These are phyloP conservation scores for Colletotrichum abscissum DNA, from an alignment of 2,329 filamentous ascomycete genomes.

Conservation along the genomic window DNA sequence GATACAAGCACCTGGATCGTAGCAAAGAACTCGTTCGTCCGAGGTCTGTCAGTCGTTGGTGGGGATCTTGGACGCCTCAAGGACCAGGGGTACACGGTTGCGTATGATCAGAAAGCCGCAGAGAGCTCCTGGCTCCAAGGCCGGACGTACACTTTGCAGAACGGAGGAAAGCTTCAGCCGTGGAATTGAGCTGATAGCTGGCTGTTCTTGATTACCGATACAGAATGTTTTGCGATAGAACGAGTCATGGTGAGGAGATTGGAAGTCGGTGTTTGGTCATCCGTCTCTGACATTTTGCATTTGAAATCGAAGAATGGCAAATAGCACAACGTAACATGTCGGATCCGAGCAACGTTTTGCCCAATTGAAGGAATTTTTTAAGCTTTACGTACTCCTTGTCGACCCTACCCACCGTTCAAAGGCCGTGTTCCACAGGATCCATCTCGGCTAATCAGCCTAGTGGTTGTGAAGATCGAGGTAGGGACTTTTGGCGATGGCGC, in stretches of 20 bases:
- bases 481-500: constrained; percentile 31
- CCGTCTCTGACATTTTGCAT: background rate
- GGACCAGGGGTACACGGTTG: background rate
- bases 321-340: background rate
- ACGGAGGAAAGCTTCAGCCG: constrained; percentile 5
- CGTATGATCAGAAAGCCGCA: background rate
- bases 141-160: background rate
- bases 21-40: constrained; percentile 6
- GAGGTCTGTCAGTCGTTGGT: constrained; percentile 12
- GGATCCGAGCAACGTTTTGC: background rate
- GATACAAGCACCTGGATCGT: constrained; percentile 14
- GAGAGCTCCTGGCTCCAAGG: constrained; percentile 16
- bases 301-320: background rate
- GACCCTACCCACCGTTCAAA: background rate
- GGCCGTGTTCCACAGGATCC: background rate
- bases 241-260: background rate
- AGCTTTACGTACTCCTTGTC: background rate
- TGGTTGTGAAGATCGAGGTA: background rate
- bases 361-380: background rate
- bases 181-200: background rate
- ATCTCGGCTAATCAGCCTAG: background rate
- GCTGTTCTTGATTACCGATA: background rate
- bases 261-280: background rate
- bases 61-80: background rate
- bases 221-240: background rate